Conservation (phyloP, 2,329 filamentous ascomycete genomes). For the Xylaria multiplex region DNA sequence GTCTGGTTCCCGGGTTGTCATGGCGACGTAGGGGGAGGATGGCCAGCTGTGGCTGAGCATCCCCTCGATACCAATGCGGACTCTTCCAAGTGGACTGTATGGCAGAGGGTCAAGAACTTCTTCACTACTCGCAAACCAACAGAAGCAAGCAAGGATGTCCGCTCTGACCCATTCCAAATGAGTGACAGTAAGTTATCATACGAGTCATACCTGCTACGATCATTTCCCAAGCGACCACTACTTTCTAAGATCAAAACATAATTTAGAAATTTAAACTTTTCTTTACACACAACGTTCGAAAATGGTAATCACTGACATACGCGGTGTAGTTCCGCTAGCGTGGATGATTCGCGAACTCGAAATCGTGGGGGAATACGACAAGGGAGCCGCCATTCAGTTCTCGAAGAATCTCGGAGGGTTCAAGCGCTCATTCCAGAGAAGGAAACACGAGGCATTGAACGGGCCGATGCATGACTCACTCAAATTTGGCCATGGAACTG, state of each 20-base stretch:
- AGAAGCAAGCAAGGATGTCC: constrained; percentile 47
- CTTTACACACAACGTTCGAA: not conserved
- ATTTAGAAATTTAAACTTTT: not conserved
- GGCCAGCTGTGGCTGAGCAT: constrained; percentile 50
- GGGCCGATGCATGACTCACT: constrained; percentile 55
- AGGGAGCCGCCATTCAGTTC: constrained; percentile 51
- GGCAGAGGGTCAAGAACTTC: constrained; percentile 52
- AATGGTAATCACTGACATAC: not conserved
- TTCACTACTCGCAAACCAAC: constrained; percentile 50
- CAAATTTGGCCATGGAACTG: constrained; percentile 51
- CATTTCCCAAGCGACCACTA: not conserved
- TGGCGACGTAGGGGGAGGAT: constrained; percentile 65
- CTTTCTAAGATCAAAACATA: not conserved
- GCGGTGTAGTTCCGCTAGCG: constrained; percentile 53
- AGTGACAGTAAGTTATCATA: constrained; percentile 51
- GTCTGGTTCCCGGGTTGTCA: constrained; percentile 67
- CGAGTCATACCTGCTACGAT: not conserved
- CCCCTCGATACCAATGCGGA: constrained; percentile 41
- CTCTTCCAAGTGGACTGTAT: constrained; percentile 43
- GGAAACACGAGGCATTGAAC: constrained; percentile 47
- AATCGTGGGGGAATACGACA: constrained; percentile 50
- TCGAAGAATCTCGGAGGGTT: constrained; percentile 48
- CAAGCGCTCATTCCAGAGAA: constrained; percentile 47
- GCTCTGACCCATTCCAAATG: constrained; percentile 54
- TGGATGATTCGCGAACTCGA: constrained; percentile 65